Evolutionary conservation across 306 rosid species (phyloP).

Genomic region (Citrullus amarus): DNA sequence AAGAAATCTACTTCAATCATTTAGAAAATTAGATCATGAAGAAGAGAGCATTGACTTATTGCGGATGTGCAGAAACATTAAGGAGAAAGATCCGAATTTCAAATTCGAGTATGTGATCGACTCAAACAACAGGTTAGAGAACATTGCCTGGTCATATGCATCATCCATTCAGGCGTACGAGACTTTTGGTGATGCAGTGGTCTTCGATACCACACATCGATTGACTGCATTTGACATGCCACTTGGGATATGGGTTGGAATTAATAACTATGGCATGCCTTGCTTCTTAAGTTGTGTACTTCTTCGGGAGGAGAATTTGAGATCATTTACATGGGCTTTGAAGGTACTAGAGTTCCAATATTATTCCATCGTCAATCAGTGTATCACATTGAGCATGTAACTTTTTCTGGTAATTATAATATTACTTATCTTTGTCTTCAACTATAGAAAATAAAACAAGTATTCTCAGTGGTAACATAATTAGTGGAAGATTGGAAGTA

Average conservation of each 20-base stretch:
- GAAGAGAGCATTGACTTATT: constrained; percentile 78
- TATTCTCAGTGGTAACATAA: background rate
- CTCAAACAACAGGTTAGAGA: constrained; percentile 57
- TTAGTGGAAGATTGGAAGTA: background rate
- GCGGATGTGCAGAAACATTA: constrained; percentile 79
- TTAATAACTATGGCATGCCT: constrained; percentile 96
- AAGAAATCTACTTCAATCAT: constrained; percentile 79
- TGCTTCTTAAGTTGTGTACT: constrained; percentile 93
- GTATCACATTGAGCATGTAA: background rate
- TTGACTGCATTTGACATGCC: constrained; percentile 91
- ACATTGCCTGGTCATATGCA: constrained; percentile 93
- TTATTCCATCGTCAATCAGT: background rate
- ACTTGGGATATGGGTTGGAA: constrained; percentile 89
- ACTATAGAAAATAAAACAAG: background rate
- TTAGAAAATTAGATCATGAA: constrained; percentile 81
- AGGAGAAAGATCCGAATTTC: constrained; percentile 83
- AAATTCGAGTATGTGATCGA: constrained; percentile 79
- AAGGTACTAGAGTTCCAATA: constrained; percentile 45
- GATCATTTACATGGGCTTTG: constrained; percentile 81
- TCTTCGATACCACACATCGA: constrained; percentile 89
- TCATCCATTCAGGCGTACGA: constrained; percentile 74
- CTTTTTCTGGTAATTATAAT: background rate
- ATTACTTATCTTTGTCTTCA: background rate
- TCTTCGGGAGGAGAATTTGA: constrained; percentile 64
- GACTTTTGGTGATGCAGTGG: constrained; percentile 82